These are phyloP conservation scores for Ustilago esculenta DNA, from an alignment of 1,284 basidiomycete genomes.

Conservation along the genomic window DNA sequence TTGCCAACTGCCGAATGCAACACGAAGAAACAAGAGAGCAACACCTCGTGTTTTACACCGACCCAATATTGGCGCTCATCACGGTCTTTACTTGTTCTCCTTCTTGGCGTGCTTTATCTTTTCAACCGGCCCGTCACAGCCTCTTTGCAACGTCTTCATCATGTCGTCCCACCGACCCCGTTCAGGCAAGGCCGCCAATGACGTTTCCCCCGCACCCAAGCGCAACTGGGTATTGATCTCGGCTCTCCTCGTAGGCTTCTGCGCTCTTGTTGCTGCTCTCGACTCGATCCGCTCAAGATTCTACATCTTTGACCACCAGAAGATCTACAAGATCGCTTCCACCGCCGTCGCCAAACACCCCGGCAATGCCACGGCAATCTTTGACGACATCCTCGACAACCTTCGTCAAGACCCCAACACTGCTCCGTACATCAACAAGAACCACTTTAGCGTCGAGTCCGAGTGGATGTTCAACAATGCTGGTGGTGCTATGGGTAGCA, in stretches of 20 bases:
- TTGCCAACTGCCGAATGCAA: no score
- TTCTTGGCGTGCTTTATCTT: neutral
- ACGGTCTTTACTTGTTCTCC: conserved; percentile 25
- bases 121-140: neutral
- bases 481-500: conserved; percentile 94
- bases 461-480: conserved; percentile 99
- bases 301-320: conserved; percentile 62
- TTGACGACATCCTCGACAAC: conserved; percentile 58
- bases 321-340: conserved; percentile 53
- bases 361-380: conserved; percentile 57
- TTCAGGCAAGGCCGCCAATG: conserved; percentile 8
- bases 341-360: conserved; percentile 49
- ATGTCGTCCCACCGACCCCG: conserved; percentile 42
- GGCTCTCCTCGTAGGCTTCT: conserved; percentile 29
- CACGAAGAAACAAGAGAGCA: neutral
- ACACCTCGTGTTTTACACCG: no score
- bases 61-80: neutral
- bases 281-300: conserved; percentile 46
- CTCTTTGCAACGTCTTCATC: neutral
- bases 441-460: conserved; percentile 66
- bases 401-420: conserved; percentile 56
- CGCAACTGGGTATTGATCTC: conserved; percentile 31
- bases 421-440: conserved; percentile 57
- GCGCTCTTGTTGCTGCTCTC: conserved; percentile 29
- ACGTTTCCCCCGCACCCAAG: conserved; percentile 6